Evolutionary conservation across 768 basidiomycete species (phyloP).

Genomic region (Tephrocybe rancida): DNA sequence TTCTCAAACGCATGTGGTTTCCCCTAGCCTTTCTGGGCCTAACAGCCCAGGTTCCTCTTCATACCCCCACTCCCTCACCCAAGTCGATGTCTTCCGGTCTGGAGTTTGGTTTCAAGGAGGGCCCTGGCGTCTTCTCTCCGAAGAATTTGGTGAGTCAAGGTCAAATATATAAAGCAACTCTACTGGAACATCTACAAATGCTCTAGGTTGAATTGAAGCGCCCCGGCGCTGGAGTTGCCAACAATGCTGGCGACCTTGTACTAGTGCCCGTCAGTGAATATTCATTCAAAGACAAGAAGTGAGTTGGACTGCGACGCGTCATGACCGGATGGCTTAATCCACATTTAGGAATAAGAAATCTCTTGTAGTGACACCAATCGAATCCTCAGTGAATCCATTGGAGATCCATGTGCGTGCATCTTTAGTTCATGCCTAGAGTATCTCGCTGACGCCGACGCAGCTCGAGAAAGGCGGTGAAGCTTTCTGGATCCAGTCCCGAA

Average conservation of each 20-base stretch:
- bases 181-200: too few relatives aligned
- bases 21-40: constrained; percentile 56
- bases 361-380: constrained; percentile 62
- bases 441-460: constrained; percentile 20
- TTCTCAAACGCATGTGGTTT: constrained; percentile 46
- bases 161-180: too few relatives aligned
- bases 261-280: constrained; percentile 68
- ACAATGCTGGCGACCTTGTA: constrained; percentile 67
- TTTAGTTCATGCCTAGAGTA: not conserved
- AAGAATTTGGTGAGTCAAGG: constrained; percentile 51
- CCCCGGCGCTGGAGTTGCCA: constrained; percentile 68
- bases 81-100: constrained; percentile 24
- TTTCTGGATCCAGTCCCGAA: constrained; percentile 77
- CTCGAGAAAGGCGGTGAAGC: constrained; percentile 70
- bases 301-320: constrained; percentile 24
- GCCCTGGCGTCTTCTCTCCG: constrained; percentile 65
- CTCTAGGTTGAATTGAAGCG: constrained; percentile 61
- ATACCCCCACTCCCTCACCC: constrained; percentile 22
- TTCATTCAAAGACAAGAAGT: constrained; percentile 77
- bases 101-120: constrained; percentile 63
- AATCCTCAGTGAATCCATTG: constrained; percentile 48
- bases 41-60: constrained; percentile 54
- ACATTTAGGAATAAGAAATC: constrained; percentile 66
- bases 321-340: not conserved
- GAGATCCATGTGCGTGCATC: constrained; percentile 50